Evolutionary conservation across 2,329 filamentous ascomycete species (phyloP), one percentile per base, ranked within the genome.

Genomic region (Penicillium sp.): DNA sequence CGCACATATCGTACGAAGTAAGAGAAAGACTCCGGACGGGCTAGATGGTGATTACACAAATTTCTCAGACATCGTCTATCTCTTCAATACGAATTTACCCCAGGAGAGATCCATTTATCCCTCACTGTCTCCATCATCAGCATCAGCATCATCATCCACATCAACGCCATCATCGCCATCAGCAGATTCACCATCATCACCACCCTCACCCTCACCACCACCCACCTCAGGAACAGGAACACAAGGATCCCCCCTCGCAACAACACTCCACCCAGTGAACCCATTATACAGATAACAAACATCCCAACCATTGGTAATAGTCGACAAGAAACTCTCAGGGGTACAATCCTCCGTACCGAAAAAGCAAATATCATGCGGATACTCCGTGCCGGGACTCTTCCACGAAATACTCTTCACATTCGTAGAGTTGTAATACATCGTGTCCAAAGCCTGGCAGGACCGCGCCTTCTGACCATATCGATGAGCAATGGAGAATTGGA

Each of bases 351-450:
- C 11, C 1, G 54, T 50, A 12, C 33, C n/a, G 36, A 56, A 64
- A 53, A 61, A 53, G 40, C 62, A 64, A 19, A 64, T 43, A 41
- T 63, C 58, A 18, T 58, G 53, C 29, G 27, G 36, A 14, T 52
- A 36, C 3, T 40, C n/a, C 2, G n/a, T n/a, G n/a, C 22, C 44
- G 0, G 60, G 60, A 14, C 59, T 64, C 47, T 64, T 64, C 59
- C 60, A 64, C 5, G 59, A 61, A 40, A 64, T 39, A 25, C 55
- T 62, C 30, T 61, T 55, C 46, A 64, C 52, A 1, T 46, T 44
- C 2, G 50, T 49, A 0, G 40, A 12, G 18, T 61, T 60, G 25
- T 53, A 2, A 10, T 10, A 13, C 53, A 40, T 1, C 22, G 29
- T 35, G 1, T 18, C 13, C 7, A 64, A 41, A 1, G 40, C 30